These are phyloP conservation scores for Agrostemma githago DNA, from an alignment of 148 eudicot species.

Conservation along the genomic window DNA sequence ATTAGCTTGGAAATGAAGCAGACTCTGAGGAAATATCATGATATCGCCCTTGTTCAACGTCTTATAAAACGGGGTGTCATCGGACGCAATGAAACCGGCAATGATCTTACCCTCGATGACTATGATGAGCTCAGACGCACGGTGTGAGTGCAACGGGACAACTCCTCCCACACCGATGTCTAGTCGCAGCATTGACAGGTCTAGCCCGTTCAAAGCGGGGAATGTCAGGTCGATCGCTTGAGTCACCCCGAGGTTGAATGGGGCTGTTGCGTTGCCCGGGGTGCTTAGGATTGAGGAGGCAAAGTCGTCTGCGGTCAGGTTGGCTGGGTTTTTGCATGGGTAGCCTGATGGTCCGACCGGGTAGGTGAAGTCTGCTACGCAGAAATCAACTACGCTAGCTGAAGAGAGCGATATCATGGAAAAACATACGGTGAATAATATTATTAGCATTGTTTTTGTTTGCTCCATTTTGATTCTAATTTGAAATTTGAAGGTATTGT, in stretches of 20 bases:
- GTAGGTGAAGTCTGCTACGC: slow-evolving; percentile 20
- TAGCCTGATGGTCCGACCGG: slow-evolving; percentile 21
- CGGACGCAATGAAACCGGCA: slow-evolving; percentile 19
- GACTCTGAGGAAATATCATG: slow-evolving; percentile 19
- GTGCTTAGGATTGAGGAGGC: neutral
- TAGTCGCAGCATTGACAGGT: slow-evolving; percentile 15
- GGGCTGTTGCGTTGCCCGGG: slow-evolving; percentile 7
- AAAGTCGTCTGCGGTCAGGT: slow-evolving; percentile 18
- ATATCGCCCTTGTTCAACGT: slow-evolving; percentile 22
- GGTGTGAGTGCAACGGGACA: slow-evolving; percentile 14
- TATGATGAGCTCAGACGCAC: slow-evolving; percentile 12
- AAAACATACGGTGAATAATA: neutral
- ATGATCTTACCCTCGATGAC: slow-evolving; percentile 14
- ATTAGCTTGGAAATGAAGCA: slow-evolving; percentile 22
- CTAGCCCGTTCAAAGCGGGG: slow-evolving; percentile 23
- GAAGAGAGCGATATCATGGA: neutral
- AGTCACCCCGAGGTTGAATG: neutral
- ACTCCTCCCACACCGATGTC: slow-evolving; percentile 25
- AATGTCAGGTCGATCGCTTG: slow-evolving; percentile 2
- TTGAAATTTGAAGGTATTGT: neutral
- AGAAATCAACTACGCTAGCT: neutral
- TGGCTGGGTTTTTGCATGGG: slow-evolving; percentile 20
- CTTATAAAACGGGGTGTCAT: slow-evolving; percentile 15
- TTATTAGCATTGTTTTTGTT: neutral
- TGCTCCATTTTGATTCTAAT: neutral